A percentile compares a stretch with the other conserved stretches of the same genome.
Evolutionary conservation across 1,284 basidiomycete species (phyloP).

Genomic region (Microbotryum intermedium): DNA sequence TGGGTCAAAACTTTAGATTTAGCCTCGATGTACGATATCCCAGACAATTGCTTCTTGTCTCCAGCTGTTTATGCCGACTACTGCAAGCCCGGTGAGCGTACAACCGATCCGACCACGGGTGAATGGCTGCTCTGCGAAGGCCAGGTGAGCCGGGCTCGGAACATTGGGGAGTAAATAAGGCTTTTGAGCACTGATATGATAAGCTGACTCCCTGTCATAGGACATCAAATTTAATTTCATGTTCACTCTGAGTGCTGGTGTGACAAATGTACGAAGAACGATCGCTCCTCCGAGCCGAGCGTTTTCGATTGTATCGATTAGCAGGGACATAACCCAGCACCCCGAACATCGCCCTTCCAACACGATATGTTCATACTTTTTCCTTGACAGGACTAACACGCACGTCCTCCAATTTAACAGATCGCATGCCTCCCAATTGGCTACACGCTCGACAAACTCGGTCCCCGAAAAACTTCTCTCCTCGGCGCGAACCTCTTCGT

Average conservation of each 20-base stretch:
- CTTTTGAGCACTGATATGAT: background rate
- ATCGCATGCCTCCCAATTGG: slow-evolving; percentile 39
- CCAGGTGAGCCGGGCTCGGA: slow-evolving; percentile 3
- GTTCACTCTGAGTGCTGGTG: slow-evolving; percentile 39
- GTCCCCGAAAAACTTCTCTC: slow-evolving; percentile 36
- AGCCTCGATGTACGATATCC: too few relatives aligned
- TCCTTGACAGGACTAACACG: too few relatives aligned
- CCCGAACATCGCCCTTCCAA: too few relatives aligned
- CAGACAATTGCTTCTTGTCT: too few relatives aligned
- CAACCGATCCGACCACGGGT: slow-evolving; percentile 6
- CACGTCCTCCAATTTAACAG: slow-evolving; percentile 10
- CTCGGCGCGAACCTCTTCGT: slow-evolving; percentile 36
- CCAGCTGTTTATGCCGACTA: slow-evolving; percentile 24
- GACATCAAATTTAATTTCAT: slow-evolving; percentile 35
- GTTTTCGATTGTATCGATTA: too few relatives aligned
- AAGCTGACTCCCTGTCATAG: background rate
- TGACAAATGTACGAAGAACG: slow-evolving; percentile 35
- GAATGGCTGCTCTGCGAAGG: background rate
- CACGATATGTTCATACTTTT: too few relatives aligned
- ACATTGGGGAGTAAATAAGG: too few relatives aligned
- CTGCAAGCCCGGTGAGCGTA: slow-evolving; percentile 15
- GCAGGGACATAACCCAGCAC: too few relatives aligned
- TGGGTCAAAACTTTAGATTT: background rate
- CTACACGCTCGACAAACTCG: slow-evolving; percentile 35
- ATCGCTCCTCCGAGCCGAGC: background rate